Conservation (phyloP, 805 yeast species). For the Jamesozyma spencerorum region DNA sequence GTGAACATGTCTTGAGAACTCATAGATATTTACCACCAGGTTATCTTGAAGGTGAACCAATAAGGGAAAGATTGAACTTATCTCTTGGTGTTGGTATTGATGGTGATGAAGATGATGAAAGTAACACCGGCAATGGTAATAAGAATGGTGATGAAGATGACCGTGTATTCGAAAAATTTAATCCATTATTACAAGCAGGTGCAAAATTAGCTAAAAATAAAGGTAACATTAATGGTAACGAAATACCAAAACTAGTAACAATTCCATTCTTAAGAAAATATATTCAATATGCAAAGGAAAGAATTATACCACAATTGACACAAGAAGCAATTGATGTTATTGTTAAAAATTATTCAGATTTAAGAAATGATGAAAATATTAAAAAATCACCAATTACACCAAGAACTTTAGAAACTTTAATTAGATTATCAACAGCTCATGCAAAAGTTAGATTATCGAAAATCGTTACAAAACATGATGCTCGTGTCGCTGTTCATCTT, state of each 20-base stretch:
- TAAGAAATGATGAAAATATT: conserved; percentile 75
- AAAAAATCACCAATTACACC: conserved; percentile 93
- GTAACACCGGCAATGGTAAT: conserved; percentile 5
- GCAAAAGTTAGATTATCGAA: conserved; percentile 87
- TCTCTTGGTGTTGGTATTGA: conserved; percentile 76
- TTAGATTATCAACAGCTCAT: conserved; percentile 92
- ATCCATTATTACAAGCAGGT: conserved; percentile 75
- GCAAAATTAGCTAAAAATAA: conserved; percentile 38
- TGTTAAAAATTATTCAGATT: conserved; percentile 66
- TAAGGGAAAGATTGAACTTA: conserved; percentile 63
- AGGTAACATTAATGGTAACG: conserved; percentile 29
- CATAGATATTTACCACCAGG: conserved; percentile 87
- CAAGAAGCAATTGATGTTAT: conserved; percentile 71
- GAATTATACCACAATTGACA: conserved; percentile 73
- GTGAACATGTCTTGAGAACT: conserved; percentile 91
- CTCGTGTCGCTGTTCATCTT: conserved; percentile 75
- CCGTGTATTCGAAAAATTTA: conserved; percentile 70
- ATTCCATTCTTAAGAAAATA: conserved; percentile 86
- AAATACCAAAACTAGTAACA: conserved; percentile 45
- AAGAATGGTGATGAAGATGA: conserved; percentile 41
- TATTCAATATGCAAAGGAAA: conserved; percentile 85
- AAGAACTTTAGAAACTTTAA: conserved; percentile 92
- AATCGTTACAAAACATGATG: conserved; percentile 67
- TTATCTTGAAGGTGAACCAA: conserved; percentile 84
- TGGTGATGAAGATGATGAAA: conserved; percentile 37